These are phyloP conservation scores for Santalum album DNA, from an alignment of 164 flowering plant species.

Conservation along the genomic window DNA sequence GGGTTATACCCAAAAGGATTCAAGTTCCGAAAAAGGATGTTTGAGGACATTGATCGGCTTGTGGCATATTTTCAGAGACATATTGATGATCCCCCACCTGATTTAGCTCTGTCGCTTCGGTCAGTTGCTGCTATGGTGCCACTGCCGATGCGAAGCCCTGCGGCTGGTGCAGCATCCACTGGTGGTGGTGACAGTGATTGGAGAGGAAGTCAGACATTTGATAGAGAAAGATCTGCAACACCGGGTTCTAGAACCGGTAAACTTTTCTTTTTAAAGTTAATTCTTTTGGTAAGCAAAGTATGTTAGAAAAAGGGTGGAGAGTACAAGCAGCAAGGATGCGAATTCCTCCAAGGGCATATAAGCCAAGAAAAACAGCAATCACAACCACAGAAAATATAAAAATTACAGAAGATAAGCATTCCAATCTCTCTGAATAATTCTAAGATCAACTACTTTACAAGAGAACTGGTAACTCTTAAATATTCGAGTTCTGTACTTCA, in stretches of 20 bases:
- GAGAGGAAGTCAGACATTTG: slow-evolving; percentile 52
- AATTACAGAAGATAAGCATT: too few relatives aligned
- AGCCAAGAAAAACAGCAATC: too few relatives aligned
- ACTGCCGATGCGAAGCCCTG: slow-evolving; percentile 72
- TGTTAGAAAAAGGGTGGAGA: too few relatives aligned
- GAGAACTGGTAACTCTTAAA: too few relatives aligned
- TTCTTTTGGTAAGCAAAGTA: too few relatives aligned
- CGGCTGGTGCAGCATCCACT: slow-evolving; percentile 43
- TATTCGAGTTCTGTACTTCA: too few relatives aligned
- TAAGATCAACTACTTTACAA: too few relatives aligned
- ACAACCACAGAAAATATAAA: too few relatives aligned
- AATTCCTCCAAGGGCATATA: too few relatives aligned
- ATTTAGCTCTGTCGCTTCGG: slow-evolving; percentile 54
- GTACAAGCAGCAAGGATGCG: too few relatives aligned
- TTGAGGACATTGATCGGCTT: slow-evolving; percentile 85
- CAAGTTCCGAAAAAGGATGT: slow-evolving; percentile 66
- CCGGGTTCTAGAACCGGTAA: slow-evolving; percentile 69
- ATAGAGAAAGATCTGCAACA: slow-evolving; percentile 53
- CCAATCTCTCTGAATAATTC: too few relatives aligned
- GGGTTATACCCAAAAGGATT: slow-evolving; percentile 91
- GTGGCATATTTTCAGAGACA: slow-evolving; percentile 88
- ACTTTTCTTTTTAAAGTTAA: neutral
- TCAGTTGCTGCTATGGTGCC: slow-evolving; percentile 97
- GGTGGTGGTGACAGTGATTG: slow-evolving; percentile 55
- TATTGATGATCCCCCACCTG: slow-evolving; percentile 68